Evolutionary conservation across 305 asterid genomes (phyloP).

Genomic region (Fraxinus baroniana): DNA sequence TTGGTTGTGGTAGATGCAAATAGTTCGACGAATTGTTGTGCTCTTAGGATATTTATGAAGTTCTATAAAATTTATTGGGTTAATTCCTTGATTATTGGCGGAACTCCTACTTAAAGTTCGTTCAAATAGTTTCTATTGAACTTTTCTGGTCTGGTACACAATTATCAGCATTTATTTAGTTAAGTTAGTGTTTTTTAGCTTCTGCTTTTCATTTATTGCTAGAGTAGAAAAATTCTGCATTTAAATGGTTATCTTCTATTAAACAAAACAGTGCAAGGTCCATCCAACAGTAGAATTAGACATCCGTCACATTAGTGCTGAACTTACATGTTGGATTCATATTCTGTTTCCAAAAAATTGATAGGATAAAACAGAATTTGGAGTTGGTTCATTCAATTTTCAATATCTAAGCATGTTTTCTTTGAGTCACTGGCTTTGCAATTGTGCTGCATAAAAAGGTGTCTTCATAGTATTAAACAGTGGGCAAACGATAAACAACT

Average conservation of each 20-base stretch:
- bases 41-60: not conserved
- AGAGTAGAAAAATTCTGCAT: not conserved
- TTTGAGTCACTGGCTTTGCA: not conserved
- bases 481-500: not conserved
- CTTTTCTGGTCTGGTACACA: not conserved
- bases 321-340: not conserved
- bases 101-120: not conserved
- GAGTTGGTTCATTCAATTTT: not conserved
- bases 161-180: not conserved
- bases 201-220: not conserved
- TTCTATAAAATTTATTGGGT: not conserved
- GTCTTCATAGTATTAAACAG: not conserved
- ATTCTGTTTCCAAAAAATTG: not conserved
- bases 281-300: not conserved
- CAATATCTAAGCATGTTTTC: not conserved
- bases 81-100: not conserved
- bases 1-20: not conserved
- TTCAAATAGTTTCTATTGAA: not conserved
- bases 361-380: not conserved
- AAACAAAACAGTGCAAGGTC: not conserved
- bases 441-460: not conserved
- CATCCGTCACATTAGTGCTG: not conserved
- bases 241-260: not conserved
- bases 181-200: not conserved
- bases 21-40: not conserved